phyloP scores from a whole-genome alignment of 2,329 filamentous ascomycete genomes.

The Neodidymelliopsis sp. region DNA sequence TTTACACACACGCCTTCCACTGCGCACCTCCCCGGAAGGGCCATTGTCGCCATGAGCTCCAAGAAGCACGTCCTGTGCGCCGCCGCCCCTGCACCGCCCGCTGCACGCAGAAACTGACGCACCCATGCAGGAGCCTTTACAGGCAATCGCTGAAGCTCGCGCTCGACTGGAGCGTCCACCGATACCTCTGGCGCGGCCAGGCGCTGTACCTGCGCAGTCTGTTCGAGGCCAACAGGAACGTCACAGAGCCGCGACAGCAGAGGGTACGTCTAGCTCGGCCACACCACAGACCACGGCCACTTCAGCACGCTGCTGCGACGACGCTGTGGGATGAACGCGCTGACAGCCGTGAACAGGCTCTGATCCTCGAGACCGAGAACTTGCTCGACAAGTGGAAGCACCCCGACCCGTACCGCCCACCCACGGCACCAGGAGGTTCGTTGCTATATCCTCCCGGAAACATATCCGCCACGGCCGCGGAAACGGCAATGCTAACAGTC shows the following conservation, averaged over 20 bases:
- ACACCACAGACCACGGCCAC: neutral
- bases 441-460: conserved; percentile 26
- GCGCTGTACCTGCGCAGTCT: conserved; percentile 93
- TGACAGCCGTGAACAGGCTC: conserved; percentile 62
- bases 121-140: conserved; percentile 71
- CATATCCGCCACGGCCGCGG: conserved; percentile 31
- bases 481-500: conserved; percentile 27
- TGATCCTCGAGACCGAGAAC: conserved; percentile 88
- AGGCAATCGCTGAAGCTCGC: conserved; percentile 91
- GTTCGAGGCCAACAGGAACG: conserved; percentile 90
- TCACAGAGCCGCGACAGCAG: conserved; percentile 85
- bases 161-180: conserved; percentile 93
- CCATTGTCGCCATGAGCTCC: conserved; percentile 49
- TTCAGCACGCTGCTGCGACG: no score
- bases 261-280: conserved; percentile 65
- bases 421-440: conserved; percentile 90
- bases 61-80: conserved; percentile 48
- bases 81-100: conserved; percentile 19
- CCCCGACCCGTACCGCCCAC: conserved; percentile 88
- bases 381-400: conserved; percentile 95
- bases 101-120: conserved; percentile 38
- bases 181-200: conserved; percentile 93
- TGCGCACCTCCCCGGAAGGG: conserved; percentile 22
- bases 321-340: no score
- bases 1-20: conserved; percentile 18